Evolutionary conservation across 306 rosid genomes (phyloP), one percentile per base, ranked within the genome.

Genomic region (Hippophae rhamnoides): DNA sequence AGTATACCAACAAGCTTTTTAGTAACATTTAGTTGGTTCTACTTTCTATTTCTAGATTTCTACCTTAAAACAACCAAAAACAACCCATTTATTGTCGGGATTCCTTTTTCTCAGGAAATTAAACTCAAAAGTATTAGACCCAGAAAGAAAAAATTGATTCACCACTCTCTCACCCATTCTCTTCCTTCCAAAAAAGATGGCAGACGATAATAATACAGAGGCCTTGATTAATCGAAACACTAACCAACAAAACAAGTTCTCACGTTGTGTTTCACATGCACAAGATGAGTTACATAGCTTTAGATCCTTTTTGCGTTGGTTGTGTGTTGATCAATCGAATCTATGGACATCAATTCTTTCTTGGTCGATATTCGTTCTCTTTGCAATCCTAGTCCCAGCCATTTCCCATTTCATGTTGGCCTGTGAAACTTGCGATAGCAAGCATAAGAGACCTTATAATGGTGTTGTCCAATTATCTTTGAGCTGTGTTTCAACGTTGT

Each of bases 321-420:
- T 92, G 88, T 88, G 99, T 71, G 93, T 85, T 0, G 99, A 92
- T 66, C 99, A 92, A 64, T 92, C 99, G 0, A 77, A 65, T 60
- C 3, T 43, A 7, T 54, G 82, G 79, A 76, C 80, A 10, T 76
- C 87, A 10, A 50, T 78, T 0, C 75, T 92, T 0, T 92, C 99
- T 0, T 92, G 96, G 99, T 60, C 70, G 10, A 53, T 82, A n/a
- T 88, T 88, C 78, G 14, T 92, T 11, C 56, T 88, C 13, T 76
- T 92, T 26, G 69, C 85, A 7, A 11, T 88, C 10, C 52, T 62
- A 9, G 86, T 92, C 13, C 96, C 96, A 7, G 76, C 78, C 11
- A 46, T 45, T 0, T 92, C 99, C 1, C 96, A 87, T 72, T 85
- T 87, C 60, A 8, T 78, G 8, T 74, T 83, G 4, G 81, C 89